Evolutionary conservation across 441 rosid genomes (phyloP).

Genomic region (Pelargonium fulgidum): DNA sequence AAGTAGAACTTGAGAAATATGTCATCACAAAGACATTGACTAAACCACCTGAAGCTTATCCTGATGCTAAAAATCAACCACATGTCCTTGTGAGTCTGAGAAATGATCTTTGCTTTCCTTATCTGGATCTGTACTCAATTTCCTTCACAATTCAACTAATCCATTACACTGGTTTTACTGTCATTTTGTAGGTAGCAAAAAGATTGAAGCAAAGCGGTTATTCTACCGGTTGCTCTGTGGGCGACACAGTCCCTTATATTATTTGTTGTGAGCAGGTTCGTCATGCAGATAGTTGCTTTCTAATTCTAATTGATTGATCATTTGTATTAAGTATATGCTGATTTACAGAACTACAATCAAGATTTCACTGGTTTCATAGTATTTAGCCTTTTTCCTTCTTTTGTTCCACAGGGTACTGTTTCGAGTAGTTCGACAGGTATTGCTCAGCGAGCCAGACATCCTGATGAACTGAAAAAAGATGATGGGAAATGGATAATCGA

Average conservation of each 20-base stretch:
- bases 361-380: constrained; percentile 8
- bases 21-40: constrained; percentile 89
- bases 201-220: constrained; percentile 87
- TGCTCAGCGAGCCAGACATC: constrained; percentile 94
- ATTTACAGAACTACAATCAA: constrained; percentile 2
- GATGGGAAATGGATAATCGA: constrained; percentile 88
- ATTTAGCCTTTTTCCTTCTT: constrained; percentile 6
- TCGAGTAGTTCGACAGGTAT: constrained; percentile 58
- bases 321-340: neutral
- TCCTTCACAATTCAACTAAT: constrained; percentile 14
- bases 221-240: constrained; percentile 69
- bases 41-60: constrained; percentile 88
- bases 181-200: constrained; percentile 66
- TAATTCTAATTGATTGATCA: neutral
- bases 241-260: constrained; percentile 88
- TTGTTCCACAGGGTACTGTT: constrained; percentile 50
- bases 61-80: constrained; percentile 95
- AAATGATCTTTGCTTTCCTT: constrained; percentile 11
- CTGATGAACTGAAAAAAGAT: constrained; percentile 77
- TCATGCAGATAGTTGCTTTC: constrained; percentile 12
- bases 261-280: constrained; percentile 91
- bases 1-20: constrained; percentile 81
- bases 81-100: constrained; percentile 74
- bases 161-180: constrained; percentile 14
- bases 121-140: neutral